Evolutionary conservation across 164 flowering plant genomes (phyloP).

Genomic region (Magnolia kwangsiensis): DNA sequence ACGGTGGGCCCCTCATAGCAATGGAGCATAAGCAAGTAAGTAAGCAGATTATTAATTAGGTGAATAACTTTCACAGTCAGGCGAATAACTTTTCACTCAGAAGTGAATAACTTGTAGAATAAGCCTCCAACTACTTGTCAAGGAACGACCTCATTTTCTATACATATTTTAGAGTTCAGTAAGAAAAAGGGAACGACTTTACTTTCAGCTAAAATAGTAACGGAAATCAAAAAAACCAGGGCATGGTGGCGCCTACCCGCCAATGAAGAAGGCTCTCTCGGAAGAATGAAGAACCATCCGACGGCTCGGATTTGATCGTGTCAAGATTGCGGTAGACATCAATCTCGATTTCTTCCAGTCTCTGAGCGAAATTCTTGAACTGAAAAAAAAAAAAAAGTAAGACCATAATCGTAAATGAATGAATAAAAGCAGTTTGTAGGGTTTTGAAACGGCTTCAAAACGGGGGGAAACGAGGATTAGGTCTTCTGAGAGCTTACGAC

Average conservation of each 20-base stretch:
- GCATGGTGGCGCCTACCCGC: constrained; percentile 52
- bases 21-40: too few species aligned
- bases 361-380: constrained; percentile 72
- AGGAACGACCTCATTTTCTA: too few species aligned
- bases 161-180: too few species aligned
- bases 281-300: constrained; percentile 70
- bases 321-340: constrained; percentile 68
- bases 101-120: too few species aligned
- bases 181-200: not conserved
- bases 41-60: too few species aligned
- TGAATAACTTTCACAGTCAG: too few species aligned
- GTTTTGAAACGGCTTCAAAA: not conserved
- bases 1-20: too few species aligned
- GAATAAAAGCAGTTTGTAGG: not conserved
- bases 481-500: constrained; percentile 37
- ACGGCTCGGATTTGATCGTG: constrained; percentile 51
- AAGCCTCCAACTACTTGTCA: too few species aligned
- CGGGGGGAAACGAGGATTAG: not conserved
- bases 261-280: constrained; percentile 70
- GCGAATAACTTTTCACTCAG: too few species aligned
- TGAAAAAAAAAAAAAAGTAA: constrained; percentile 23
- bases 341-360: constrained; percentile 65
- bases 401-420: not conserved
- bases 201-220: not conserved
- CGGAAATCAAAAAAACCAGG: not conserved